These are phyloP conservation scores for Gypsophila paniculata DNA, from an alignment of 179 eudicot species.

Conservation along the genomic window DNA sequence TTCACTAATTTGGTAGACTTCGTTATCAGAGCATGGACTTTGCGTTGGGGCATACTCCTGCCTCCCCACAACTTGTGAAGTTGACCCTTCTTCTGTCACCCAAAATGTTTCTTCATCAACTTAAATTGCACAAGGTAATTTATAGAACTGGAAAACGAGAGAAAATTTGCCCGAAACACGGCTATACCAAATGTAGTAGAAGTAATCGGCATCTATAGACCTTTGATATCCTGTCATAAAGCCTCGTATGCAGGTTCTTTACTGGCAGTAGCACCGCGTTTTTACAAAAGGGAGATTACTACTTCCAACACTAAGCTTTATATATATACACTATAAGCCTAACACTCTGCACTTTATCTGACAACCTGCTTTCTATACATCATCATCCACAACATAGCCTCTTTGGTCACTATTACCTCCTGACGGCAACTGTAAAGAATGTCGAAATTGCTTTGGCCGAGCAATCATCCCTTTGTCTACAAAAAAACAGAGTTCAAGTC, in stretches of 20 bases:
- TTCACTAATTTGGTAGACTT: slow-evolving; percentile 1
- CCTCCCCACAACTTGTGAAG: no score
- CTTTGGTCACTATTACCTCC: background rate
- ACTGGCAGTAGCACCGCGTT: no score
- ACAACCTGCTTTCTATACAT: slow-evolving; percentile 17
- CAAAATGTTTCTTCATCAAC: no score
- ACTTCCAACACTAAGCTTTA: background rate
- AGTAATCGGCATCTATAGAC: background rate
- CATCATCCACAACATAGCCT: slow-evolving; percentile 9
- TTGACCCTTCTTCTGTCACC: no score
- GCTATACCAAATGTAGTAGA: no score
- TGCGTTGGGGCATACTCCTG: no score
- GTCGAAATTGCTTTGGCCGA: background rate
- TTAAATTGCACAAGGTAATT: no score
- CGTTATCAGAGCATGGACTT: background rate
- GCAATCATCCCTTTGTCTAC: background rate
- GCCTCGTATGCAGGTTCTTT: no score
- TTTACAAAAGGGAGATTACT: no score
- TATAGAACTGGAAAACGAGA: no score
- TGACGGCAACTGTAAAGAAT: background rate
- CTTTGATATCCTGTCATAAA: no score
- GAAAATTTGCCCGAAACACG: no score
- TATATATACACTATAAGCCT: slow-evolving; percentile 3
- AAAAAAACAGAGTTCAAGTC: background rate
- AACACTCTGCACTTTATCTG: background rate